Evolutionary conservation across 805 yeast genomes (phyloP).

Genomic region (Suhomyces prunicola): DNA sequence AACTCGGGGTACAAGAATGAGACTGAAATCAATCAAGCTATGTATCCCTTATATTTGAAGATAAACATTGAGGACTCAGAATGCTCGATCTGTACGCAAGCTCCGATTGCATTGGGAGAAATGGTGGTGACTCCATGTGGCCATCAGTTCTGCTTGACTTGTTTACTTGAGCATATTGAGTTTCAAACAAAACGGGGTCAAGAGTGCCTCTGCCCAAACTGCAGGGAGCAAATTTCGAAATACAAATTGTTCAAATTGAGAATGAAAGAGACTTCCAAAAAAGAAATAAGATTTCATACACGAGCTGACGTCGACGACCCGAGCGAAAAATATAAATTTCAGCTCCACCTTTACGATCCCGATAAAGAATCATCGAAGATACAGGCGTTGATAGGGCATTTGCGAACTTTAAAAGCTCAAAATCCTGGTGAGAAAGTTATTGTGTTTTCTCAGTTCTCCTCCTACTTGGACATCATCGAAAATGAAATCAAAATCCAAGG

Average conservation of each 20-base stretch:
- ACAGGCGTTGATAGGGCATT: conserved; percentile 60
- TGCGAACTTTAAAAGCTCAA: conserved; percentile 51
- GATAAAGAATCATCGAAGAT: conserved; percentile 67
- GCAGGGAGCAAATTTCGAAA: conserved; percentile 56
- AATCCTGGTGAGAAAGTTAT: conserved; percentile 71
- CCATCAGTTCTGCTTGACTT: conserved; percentile 73
- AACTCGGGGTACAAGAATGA: conserved; percentile 19
- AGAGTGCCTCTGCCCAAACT: conserved; percentile 67
- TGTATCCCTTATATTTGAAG: conserved; percentile 27
- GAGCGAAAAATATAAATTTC: conserved; percentile 22
- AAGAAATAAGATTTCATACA: conserved; percentile 30
- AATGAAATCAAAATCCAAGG: conserved; percentile 45
- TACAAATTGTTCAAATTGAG: conserved; percentile 46
- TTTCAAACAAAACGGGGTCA: conserved; percentile 54
- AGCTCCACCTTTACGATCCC: conserved; percentile 44
- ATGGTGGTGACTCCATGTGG: conserved; percentile 72
- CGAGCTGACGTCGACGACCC: conserved; percentile 19
- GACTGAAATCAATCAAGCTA: conserved; percentile 17
- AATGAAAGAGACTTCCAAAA: conserved; percentile 19
- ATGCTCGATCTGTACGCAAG: conserved; percentile 81
- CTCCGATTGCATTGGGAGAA: conserved; percentile 53
- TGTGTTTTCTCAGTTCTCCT: conserved; percentile 87
- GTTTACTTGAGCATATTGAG: conserved; percentile 71
- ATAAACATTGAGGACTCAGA: conserved; percentile 50
- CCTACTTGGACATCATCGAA: conserved; percentile 73